Conservation (phyloP, 148 eudicot genomes). For the Diospyros kaki region DNA sequence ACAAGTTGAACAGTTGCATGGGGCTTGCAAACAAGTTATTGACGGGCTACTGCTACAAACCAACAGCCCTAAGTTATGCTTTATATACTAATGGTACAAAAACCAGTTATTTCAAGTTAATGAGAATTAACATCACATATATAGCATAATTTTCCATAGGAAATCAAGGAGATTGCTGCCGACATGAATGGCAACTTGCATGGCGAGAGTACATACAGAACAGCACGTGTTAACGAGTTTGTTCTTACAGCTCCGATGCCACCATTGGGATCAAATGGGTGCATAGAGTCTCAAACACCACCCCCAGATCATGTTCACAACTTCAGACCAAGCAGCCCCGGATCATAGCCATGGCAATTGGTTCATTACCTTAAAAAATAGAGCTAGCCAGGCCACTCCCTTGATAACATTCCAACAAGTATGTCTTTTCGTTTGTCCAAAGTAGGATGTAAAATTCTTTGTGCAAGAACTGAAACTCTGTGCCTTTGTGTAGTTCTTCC, state of each 20-base stretch:
- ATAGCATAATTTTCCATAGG: neutral
- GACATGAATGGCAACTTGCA: neutral
- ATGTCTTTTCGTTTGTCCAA: too few species aligned
- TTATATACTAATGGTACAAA: neutral
- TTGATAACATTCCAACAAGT: too few species aligned
- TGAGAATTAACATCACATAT: neutral
- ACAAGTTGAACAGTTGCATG: constrained; percentile 5
- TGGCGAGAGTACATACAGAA: neutral
- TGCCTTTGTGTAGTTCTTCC: too few species aligned
- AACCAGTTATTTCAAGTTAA: too few species aligned
- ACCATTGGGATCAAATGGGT: neutral
- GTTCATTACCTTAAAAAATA: too few species aligned
- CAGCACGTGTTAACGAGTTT: constrained; percentile 4
- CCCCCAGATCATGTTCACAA: constrained; percentile 17
- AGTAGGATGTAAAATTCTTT: too few species aligned
- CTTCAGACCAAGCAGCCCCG: too few species aligned
- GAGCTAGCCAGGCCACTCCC: too few species aligned
- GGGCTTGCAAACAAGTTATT: constrained; percentile 9
- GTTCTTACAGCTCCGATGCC: constrained; percentile 3
- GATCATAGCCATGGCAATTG: too few species aligned
- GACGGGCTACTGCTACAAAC: neutral
- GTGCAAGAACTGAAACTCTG: too few species aligned
- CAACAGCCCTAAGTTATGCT: neutral
- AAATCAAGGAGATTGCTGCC: constrained; percentile 14
- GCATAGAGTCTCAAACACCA: constrained; percentile 20